Evolutionary conservation across 2,329 filamentous ascomycete genomes (phyloP).

Genomic region (Aspergillus amoenus): DNA sequence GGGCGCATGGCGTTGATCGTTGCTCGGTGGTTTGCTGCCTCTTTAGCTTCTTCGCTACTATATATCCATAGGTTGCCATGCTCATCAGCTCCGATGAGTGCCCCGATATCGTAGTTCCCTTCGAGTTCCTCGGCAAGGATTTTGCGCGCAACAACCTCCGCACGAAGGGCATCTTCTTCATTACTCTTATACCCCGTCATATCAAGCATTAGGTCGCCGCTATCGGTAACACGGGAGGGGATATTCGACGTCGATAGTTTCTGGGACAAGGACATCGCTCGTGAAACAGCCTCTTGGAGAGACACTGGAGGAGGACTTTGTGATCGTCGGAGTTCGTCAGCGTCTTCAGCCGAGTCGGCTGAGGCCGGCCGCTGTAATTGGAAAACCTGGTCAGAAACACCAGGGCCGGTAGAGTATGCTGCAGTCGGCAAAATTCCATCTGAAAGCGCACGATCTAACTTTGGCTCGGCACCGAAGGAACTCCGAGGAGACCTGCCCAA

Average conservation of each 20-base stretch:
- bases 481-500: conserved; percentile 25
- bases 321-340: conserved; percentile 50
- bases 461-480: conserved; percentile 36
- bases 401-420: conserved; percentile 26
- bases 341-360: conserved; percentile 14
- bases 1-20: conserved; percentile 54
- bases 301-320: conserved; percentile 74
- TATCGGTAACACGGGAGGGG: conserved; percentile 85
- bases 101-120: conserved; percentile 93
- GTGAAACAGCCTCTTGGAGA: conserved; percentile 72
- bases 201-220: conserved; percentile 93
- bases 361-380: conserved; percentile 10
- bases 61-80: conserved; percentile 99
- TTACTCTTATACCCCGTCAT: conserved; percentile 97
- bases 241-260: conserved; percentile 90
- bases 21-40: conserved; percentile 71
- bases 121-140: conserved; percentile 90
- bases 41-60: conserved; percentile 93
- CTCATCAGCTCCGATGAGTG: conserved; percentile 91
- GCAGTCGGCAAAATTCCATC: conserved; percentile 54
- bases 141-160: conserved; percentile 89
- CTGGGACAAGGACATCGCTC: conserved; percentile 80
- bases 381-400: conserved; percentile 13
- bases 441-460: conserved; percentile 52
- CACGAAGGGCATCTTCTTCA: conserved; percentile 86